phyloP scores from a whole-genome alignment of 2,329 filamentous ascomycete genomes.

The Pezicula carpinea region DNA sequence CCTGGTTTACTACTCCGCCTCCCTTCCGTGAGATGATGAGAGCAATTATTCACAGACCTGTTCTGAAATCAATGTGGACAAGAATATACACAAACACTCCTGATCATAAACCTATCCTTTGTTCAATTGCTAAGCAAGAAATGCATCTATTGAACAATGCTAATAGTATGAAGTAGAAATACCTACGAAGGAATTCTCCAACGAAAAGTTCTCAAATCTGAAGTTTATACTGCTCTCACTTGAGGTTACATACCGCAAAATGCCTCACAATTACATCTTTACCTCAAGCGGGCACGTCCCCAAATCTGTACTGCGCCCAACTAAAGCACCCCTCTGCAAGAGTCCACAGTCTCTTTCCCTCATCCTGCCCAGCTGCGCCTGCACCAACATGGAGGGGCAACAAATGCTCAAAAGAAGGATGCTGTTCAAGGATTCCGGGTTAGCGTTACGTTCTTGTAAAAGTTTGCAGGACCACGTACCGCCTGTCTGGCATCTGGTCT shows the following conservation, averaged over 20 bases:
- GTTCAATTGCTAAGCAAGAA: too few species aligned
- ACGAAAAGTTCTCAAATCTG: too few species aligned
- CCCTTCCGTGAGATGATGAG: slow-evolving; percentile 58
- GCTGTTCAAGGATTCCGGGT: slow-evolving; percentile 19
- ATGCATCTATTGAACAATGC: not conserved
- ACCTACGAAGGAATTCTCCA: too few species aligned
- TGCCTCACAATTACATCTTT: not conserved
- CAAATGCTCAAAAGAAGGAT: slow-evolving; percentile 61
- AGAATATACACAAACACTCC: slow-evolving; percentile 59
- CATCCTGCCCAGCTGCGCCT: slow-evolving; percentile 47
- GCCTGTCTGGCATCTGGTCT: slow-evolving; percentile 52
- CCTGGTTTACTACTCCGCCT: slow-evolving; percentile 2
- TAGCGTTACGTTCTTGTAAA: too few species aligned
- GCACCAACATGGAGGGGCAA: slow-evolving; percentile 54
- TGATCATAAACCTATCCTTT: too few species aligned
- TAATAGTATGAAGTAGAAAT: not conserved
- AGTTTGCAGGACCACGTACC: too few species aligned
- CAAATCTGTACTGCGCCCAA: slow-evolving; percentile 50
- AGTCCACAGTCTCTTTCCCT: slow-evolving; percentile 40
- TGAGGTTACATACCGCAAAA: too few species aligned
- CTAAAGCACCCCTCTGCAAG: slow-evolving; percentile 45
- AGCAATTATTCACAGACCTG: slow-evolving; percentile 75
- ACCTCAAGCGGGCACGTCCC: slow-evolving; percentile 9
- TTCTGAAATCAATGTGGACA: slow-evolving; percentile 72
- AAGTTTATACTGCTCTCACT: too few species aligned